These are phyloP conservation scores for Hsuehochloa calcarea DNA, from an alignment of 176 grass and related monocot species.

Conservation along the genomic window DNA sequence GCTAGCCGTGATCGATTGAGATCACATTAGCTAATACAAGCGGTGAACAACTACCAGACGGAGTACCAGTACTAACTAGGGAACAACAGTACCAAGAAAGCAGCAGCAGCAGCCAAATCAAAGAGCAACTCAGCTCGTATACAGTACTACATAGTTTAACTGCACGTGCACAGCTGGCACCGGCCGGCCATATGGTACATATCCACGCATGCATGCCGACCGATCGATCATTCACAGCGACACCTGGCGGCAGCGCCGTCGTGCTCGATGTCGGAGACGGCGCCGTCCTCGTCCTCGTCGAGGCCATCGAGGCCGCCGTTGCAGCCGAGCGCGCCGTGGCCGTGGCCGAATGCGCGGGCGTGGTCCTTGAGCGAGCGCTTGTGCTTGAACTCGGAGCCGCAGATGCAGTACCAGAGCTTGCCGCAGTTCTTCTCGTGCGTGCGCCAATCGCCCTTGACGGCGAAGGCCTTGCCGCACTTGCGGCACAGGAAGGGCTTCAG, in stretches of 20 bases:
- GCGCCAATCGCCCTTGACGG: conserved; percentile 93
- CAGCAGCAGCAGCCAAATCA: not conserved
- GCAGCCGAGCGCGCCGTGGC: conserved; percentile 45
- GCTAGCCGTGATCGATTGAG: not conserved
- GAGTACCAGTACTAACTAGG: not conserved
- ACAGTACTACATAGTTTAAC: not conserved
- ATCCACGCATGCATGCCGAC: not conserved
- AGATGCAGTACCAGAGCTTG: conserved; percentile 81
- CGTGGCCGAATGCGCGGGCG: conserved; percentile 59
- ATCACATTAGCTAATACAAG: conserved; percentile 9
- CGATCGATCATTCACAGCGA: not conserved
- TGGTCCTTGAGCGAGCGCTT: conserved; percentile 86
- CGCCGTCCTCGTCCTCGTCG: conserved; percentile 51
- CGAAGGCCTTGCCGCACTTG: conserved; percentile 85
- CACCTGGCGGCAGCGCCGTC: conserved; percentile 16
- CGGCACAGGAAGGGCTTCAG: conserved; percentile 96
- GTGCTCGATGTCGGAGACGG: conserved; percentile 50
- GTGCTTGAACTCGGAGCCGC: conserved; percentile 85
- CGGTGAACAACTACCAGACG: not conserved
- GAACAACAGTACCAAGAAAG: not conserved
- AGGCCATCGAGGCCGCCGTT: not conserved
- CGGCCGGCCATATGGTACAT: not conserved
- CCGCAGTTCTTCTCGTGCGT: conserved; percentile 99
- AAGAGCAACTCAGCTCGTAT: not conserved
- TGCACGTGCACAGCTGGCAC: not conserved